Conservation (phyloP, 2,329 filamentous ascomycete species). For the Exophiala phaeomuriformis region DNA sequence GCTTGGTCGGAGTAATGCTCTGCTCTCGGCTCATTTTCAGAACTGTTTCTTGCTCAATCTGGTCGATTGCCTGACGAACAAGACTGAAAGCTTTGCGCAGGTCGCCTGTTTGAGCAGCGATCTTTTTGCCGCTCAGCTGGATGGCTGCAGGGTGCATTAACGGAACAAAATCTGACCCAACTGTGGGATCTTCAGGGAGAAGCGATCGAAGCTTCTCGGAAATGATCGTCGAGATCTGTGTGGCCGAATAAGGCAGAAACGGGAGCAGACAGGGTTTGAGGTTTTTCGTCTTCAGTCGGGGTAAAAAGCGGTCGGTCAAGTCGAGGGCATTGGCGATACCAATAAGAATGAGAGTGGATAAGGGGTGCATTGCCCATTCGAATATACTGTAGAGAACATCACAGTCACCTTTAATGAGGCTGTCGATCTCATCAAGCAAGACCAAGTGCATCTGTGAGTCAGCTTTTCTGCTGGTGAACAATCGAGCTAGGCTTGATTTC, state of each 20-base stretch:
- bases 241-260: slow-evolving; percentile 84
- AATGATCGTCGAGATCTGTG: slow-evolving; percentile 82
- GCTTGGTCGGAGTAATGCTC: slow-evolving; percentile 60
- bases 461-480: slow-evolving; percentile 59
- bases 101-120: slow-evolving; percentile 88
- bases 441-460: slow-evolving; percentile 63
- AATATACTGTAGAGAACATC: slow-evolving; percentile 91
- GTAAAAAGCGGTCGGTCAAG: slow-evolving; percentile 88
- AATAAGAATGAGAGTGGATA: slow-evolving; percentile 72
- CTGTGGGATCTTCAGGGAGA: slow-evolving; percentile 48
- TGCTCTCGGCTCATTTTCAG: slow-evolving; percentile 52
- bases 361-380: slow-evolving; percentile 82
- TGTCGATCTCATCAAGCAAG: slow-evolving; percentile 89
- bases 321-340: slow-evolving; percentile 96
- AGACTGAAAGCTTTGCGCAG: slow-evolving; percentile 93
- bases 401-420: slow-evolving; percentile 79
- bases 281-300: slow-evolving; percentile 84
- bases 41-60: slow-evolving; percentile 79
- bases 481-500: slow-evolving; percentile 57
- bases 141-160: slow-evolving; percentile 93
- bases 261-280: slow-evolving; percentile 83
- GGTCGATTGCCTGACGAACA: slow-evolving; percentile 77
- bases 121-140: slow-evolving; percentile 88
- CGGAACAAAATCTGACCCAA: slow-evolving; percentile 58
- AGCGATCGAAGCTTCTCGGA: slow-evolving; percentile 72